These are phyloP conservation scores for Aspergillus glaucus DNA, from an alignment of 2,329 filamentous ascomycete genomes.

Conservation along the genomic window DNA sequence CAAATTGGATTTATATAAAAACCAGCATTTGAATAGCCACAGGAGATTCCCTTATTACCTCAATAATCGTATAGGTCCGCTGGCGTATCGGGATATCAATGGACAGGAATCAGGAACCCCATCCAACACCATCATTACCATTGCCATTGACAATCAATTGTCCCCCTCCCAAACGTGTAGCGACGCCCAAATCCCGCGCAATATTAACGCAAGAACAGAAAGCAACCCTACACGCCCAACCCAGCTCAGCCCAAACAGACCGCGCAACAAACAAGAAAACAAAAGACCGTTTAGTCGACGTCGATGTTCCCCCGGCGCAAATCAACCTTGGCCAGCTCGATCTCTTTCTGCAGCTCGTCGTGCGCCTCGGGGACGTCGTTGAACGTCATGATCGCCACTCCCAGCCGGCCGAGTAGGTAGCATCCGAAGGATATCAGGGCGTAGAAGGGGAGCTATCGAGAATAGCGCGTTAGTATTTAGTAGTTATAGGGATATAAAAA, in stretches of 20 bases:
- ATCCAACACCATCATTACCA: neutral
- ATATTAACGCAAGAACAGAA: neutral
- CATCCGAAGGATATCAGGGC: constrained; percentile 83
- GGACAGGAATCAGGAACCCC: too few relatives aligned
- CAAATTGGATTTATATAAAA: neutral
- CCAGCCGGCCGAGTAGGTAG: constrained; percentile 85
- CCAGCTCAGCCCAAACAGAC: neutral
- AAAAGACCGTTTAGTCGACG: constrained; percentile 29
- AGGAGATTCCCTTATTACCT: too few relatives aligned
- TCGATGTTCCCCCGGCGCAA: constrained; percentile 38
- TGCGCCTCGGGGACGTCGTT: constrained; percentile 91
- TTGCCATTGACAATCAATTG: neutral
- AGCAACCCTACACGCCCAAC: neutral
- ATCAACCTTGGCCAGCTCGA: constrained; percentile 43
- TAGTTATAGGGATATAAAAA: neutral
- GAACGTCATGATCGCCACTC: constrained; percentile 90
- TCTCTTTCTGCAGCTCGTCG: constrained; percentile 82
- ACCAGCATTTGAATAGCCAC: too few relatives aligned
- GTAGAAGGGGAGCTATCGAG: constrained; percentile 78
- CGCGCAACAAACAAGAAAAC: neutral
- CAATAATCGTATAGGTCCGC: too few relatives aligned
- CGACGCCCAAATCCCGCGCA: constrained; percentile 1
- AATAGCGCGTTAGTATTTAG: neutral
- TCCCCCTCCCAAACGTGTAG: neutral
- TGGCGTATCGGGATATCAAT: too few relatives aligned